These are phyloP conservation scores for Debaryomyces singareniensis DNA, from an alignment of 1,139 yeast genomes.

Conservation along the genomic window DNA sequence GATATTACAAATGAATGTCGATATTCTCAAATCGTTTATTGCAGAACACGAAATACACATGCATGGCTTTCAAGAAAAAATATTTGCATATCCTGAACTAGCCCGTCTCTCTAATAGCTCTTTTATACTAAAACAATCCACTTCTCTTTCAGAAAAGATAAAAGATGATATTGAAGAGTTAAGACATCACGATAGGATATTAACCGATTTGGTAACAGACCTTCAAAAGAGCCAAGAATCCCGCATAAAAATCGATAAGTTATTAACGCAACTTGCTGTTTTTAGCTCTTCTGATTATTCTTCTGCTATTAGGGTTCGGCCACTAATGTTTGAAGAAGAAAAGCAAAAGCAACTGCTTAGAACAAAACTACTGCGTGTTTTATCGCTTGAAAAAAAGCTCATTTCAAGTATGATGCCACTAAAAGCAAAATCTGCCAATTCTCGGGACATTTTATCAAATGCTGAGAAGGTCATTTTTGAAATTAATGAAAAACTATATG, in stretches of 20 bases:
- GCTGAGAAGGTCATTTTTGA: conserved; percentile 17
- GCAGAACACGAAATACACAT: no score
- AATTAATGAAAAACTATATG: conserved; percentile 11
- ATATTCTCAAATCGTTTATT: background rate
- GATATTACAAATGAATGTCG: background rate
- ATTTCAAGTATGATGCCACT: conserved; percentile 19
- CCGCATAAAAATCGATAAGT: conserved; percentile 12
- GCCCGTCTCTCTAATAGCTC: no score
- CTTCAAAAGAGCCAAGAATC: conserved; percentile 7
- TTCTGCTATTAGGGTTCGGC: conserved; percentile 9
- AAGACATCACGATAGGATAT: no score
- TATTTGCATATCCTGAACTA: background rate
- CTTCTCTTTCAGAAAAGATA: no score
- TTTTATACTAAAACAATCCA: no score
- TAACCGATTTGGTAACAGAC: no score
- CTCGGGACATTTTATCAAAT: conserved; percentile 12
- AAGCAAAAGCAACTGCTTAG: conserved; percentile 14
- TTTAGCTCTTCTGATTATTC: conserved; percentile 5
- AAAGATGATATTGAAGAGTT: no score
- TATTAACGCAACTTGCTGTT: conserved; percentile 12
- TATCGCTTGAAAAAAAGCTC: conserved; percentile 13
- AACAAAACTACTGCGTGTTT: conserved; percentile 12
- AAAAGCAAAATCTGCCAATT: conserved; percentile 14
- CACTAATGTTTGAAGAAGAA: conserved; percentile 18
- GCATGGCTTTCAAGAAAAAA: background rate